Conservation (phyloP, 2,329 filamentous ascomycete species). For the Aspergillus brasiliensis region DNA sequence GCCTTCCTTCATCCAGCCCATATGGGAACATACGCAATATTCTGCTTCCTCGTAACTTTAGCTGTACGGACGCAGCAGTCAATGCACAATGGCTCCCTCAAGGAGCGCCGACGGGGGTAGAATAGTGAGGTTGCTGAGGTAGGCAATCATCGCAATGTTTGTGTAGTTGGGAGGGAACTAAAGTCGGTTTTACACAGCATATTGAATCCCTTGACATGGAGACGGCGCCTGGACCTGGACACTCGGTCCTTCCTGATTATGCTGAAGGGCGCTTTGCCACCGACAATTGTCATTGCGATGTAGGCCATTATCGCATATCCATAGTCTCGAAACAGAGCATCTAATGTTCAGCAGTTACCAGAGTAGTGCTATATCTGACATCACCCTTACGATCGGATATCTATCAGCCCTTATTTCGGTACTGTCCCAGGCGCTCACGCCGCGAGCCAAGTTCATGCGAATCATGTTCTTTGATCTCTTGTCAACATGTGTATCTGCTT, state of each 20-base stretch:
- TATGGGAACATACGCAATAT: neutral
- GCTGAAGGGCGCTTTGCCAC: constrained; percentile 58
- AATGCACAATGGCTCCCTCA: constrained; percentile 14
- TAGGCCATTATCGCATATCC: constrained; percentile 39
- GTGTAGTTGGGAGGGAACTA: neutral
- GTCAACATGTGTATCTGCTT: constrained; percentile 60
- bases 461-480: constrained; percentile 63
- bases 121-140: constrained; percentile 15
- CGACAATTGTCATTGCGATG: constrained; percentile 58
- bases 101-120: constrained; percentile 1
- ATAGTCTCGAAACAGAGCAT: neutral
- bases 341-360: constrained; percentile 42
- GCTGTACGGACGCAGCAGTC: neutral
- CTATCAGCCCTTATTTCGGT: constrained; percentile 67
- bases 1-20: neutral
- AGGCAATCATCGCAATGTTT: neutral
- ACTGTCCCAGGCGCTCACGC: constrained; percentile 64
- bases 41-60: neutral
- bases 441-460: constrained; percentile 71
- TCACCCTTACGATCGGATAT: constrained; percentile 52
- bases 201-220: constrained; percentile 23
- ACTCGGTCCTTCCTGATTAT: constrained; percentile 29
- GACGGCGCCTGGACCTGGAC: constrained; percentile 30
- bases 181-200: constrained; percentile 4
- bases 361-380: constrained; percentile 55